phyloP scores from a whole-genome alignment of 768 basidiomycete species.

The Rossbeevera mucosa region DNA sequence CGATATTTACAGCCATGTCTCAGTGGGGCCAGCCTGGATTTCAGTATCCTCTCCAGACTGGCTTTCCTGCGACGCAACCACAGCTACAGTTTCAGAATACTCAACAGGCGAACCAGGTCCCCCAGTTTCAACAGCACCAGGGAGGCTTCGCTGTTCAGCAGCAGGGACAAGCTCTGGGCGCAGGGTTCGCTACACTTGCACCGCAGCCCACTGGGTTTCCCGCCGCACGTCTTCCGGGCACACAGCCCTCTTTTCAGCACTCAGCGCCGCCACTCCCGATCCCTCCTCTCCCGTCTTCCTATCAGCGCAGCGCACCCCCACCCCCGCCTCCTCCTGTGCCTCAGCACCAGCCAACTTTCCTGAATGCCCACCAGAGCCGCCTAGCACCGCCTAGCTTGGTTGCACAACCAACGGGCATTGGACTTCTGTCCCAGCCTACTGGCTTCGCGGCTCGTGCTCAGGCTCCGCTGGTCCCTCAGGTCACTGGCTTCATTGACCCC shows the following conservation, averaged over 20 bases:
- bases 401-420: conserved; percentile 23
- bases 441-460: conserved; percentile 48
- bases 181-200: conserved; percentile 39
- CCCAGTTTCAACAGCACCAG: conserved; percentile 43
- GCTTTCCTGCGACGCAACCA: conserved; percentile 46
- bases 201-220: conserved; percentile 61
- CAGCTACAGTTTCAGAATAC: conserved; percentile 41
- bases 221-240: conserved; percentile 27
- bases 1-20: conserved; percentile 57
- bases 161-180: conserved; percentile 27
- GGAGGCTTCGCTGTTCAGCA: conserved; percentile 26
- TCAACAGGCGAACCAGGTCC: conserved; percentile 27
- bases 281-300: conserved; percentile 59
- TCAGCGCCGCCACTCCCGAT: conserved; percentile 51
- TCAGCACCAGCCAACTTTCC: conserved; percentile 44
- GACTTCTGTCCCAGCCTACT: conserved; percentile 26
- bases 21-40: conserved; percentile 72
- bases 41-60: conserved; percentile 74
- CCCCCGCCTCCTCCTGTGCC: conserved; percentile 32
- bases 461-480: conserved; percentile 60
- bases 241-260: conserved; percentile 30
- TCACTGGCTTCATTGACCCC: conserved; percentile 80
- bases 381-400: conserved; percentile 19
- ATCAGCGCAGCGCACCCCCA: conserved; percentile 47
- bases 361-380: conserved; percentile 51